Percentiles rank a stretch among this genome's conserved stretches.
phyloP scores from a whole-genome alignment of 495 filamentous ascomycete species.

The Haplographium delicatum region DNA sequence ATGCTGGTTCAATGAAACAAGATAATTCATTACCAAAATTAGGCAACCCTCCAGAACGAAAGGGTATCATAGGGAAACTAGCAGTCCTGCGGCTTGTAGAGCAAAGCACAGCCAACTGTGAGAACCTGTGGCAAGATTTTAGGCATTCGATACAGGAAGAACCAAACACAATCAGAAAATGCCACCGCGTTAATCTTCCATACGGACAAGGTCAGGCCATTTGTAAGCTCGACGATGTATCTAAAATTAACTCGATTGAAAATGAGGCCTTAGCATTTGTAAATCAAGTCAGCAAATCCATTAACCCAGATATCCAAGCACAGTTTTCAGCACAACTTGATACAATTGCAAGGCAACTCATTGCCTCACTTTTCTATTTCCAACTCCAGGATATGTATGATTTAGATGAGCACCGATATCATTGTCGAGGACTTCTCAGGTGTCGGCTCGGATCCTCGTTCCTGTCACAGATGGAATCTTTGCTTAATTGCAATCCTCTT shows the following conservation, averaged over 20 bases:
- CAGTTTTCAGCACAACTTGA: neutral
- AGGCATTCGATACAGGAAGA: neutral
- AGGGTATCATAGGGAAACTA: neutral
- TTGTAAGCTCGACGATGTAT: slow-evolving; percentile 1
- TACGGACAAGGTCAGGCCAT: neutral
- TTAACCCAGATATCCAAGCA: neutral
- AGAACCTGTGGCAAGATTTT: neutral
- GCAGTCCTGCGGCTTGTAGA: neutral
- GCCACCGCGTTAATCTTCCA: neutral
- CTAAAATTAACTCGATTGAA: neutral
- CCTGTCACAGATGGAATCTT: neutral
- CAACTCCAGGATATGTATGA: neutral
- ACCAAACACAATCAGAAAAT: neutral
- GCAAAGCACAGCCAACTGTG: neutral
- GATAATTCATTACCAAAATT: neutral
- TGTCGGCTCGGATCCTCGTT: neutral
- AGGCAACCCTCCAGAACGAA: neutral
- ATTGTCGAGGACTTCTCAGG: neutral
- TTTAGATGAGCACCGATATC: neutral
- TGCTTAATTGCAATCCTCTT: neutral
- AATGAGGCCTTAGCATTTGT: neutral
- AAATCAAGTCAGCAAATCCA: neutral
- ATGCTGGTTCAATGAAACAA: neutral
- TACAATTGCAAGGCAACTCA: neutral
- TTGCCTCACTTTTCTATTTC: slow-evolving; percentile 1